Evolutionary conservation across 805 yeast species (phyloP).

Genomic region (Lipomyces yamadae): DNA sequence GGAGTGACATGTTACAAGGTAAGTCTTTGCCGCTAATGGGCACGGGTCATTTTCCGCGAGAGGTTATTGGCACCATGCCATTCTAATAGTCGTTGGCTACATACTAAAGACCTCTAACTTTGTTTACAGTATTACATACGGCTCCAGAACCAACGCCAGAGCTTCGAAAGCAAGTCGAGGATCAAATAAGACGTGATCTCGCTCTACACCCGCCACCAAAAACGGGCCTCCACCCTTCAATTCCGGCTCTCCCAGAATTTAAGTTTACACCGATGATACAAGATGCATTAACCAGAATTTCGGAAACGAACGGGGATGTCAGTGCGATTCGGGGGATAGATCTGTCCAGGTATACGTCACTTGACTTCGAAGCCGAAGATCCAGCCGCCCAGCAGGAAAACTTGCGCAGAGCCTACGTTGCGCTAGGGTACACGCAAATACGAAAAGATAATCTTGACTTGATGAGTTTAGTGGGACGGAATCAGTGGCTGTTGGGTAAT

Average conservation of each 20-base stretch:
- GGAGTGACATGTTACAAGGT: conserved; percentile 30
- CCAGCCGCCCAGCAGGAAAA: conserved; percentile 26
- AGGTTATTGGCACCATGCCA: too few relatives aligned
- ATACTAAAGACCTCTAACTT: neutral
- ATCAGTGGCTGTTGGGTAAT: conserved; percentile 45
- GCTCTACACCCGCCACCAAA: conserved; percentile 28
- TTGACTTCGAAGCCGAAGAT: conserved; percentile 36
- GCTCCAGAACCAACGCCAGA: conserved; percentile 34
- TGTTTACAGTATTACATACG: conserved; percentile 26
- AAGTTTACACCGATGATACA: conserved; percentile 13
- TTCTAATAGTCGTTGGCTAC: neutral
- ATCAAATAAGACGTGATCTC: conserved; percentile 22
- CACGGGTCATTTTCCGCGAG: too few relatives aligned
- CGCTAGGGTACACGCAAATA: conserved; percentile 40
- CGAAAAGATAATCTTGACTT: conserved; percentile 42
- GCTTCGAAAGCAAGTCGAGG: conserved; percentile 20
- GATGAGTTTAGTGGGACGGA: conserved; percentile 41
- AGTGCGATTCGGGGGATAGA: conserved; percentile 38
- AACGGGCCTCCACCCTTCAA: conserved; percentile 20
- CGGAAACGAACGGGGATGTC: conserved; percentile 11
- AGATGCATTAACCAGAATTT: conserved; percentile 21
- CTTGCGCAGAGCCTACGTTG: conserved; percentile 38
- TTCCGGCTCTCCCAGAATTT: conserved; percentile 13
- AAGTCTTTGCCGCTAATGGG: conserved; percentile 21
- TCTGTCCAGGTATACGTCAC: conserved; percentile 38